Conservation (phyloP, 192 early-diverging fungal genomes). For the Chytriomyces sp. region DNA sequence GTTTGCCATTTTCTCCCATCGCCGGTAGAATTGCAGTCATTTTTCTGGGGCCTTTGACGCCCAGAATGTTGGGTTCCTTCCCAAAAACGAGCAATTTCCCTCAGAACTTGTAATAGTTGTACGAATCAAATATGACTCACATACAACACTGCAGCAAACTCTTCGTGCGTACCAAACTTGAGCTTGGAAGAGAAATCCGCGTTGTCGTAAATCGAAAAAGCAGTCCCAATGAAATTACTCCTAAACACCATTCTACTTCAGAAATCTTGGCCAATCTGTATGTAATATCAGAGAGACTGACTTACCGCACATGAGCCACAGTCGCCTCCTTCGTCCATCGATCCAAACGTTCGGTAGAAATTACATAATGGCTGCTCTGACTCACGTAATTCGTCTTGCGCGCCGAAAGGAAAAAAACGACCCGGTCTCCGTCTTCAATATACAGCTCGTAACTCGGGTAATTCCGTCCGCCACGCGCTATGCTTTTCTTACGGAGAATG, state of each 20-base stretch:
- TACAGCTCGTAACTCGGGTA: conserved; percentile 73
- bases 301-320: conserved; percentile 51
- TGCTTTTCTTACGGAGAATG: conserved; percentile 63
- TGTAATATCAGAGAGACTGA: neutral
- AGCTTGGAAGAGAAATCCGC: conserved; percentile 35
- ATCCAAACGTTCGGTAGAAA: conserved; percentile 24
- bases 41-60: conserved; percentile 88
- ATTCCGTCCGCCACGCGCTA: conserved; percentile 55
- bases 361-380: conserved; percentile 67
- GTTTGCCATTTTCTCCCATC: conserved; percentile 62
- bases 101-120: neutral
- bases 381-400: conserved; percentile 69
- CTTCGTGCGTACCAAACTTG: conserved; percentile 50
- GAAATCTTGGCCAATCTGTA: neutral
- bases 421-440: conserved; percentile 54
- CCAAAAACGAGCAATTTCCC: neutral
- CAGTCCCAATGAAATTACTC: conserved; percentile 86
- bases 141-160: conserved; percentile 78
- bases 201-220: conserved; percentile 74
- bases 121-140: conserved; percentile 44
- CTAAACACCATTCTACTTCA: conserved; percentile 42
- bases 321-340: conserved; percentile 29
- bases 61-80: conserved; percentile 88
- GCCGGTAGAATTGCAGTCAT: conserved; percentile 83
- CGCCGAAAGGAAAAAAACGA: conserved; percentile 66